Conservation (phyloP, 129 eudicot genomes). For the Flaveria ramosissima region DNA sequence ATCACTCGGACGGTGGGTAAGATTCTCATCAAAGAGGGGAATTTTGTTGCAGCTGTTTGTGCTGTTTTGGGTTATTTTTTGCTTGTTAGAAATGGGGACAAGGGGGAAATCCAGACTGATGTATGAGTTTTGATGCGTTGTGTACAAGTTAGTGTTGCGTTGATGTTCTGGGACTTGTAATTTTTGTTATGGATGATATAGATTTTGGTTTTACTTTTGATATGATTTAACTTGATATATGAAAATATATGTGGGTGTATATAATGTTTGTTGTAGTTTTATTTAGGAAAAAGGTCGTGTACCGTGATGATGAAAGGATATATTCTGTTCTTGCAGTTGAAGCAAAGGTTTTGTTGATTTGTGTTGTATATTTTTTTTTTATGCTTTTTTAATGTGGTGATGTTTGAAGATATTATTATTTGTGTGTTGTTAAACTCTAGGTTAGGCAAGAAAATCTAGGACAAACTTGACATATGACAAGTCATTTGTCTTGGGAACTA, state of each 20-base stretch:
- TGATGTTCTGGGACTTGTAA: neutral
- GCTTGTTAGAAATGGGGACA: slow-evolving; percentile 46
- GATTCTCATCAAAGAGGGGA: slow-evolving; percentile 87
- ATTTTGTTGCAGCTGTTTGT: slow-evolving; percentile 86
- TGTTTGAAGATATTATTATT: neutral
- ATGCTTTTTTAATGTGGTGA: neutral
- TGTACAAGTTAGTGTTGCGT: slow-evolving; percentile 4
- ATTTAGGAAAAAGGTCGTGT: neutral
- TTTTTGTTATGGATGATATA: neutral
- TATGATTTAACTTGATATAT: neutral
- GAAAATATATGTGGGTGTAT: neutral
- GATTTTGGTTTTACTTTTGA: neutral
- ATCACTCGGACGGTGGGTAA: slow-evolving; percentile 55
- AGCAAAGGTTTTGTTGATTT: slow-evolving; percentile 1
- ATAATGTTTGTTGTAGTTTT: neutral
- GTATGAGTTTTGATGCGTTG: neutral
- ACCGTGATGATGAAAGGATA: neutral
- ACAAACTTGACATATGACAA: slow-evolving; percentile 5
- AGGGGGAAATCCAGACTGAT: neutral
- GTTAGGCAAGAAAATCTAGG: neutral
- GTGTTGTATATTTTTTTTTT: neutral
- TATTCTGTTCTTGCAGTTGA: slow-evolving; percentile 8
- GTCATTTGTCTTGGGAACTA: slow-evolving; percentile 5
- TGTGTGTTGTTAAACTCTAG: neutral
- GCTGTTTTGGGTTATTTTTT: slow-evolving; percentile 81